Base-by-base conservation (phyloP, 495 filamentous ascomycete genomes). In the Penicillium verhagenii region DNA sequence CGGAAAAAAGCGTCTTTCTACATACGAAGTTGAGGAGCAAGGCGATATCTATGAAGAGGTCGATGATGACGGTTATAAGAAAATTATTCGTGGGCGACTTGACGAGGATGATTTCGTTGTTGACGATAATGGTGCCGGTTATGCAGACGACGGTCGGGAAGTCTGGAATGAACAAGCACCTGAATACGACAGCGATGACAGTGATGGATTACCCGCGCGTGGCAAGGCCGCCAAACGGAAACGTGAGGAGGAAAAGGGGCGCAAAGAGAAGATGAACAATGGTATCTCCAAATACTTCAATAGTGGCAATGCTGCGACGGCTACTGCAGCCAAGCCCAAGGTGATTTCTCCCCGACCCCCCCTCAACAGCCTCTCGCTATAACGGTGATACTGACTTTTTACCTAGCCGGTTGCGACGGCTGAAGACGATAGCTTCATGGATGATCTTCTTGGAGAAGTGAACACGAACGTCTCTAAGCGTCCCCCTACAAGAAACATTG, bases 101-200 rank as follows among this genome's bases (percentile, higher is more conserved):
- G 90, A 96, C 66, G 81, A 92, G 65, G 94, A 98, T 67, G 94
- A 98, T 73, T 98, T 98, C 55, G 93, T 98, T 51, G 90, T 98
- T 49, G 90, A 95, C 71, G 89, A 94, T 72, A 92, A 95, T 72
- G 92, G 91, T 47, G 89, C 89, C 56, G 90, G 91, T 23, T 98
- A 98, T 67, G 93, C 89, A 47, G 94, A 98, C 65, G 95, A 98
- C 67, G 94, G 94, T 52, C 89, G 94, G 46, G 94, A 98, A 67
- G 94, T 96, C 42, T 98, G 94, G 95, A 91, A 95, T 52, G 83
- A 88, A 57, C 80, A 73, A 18, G 72, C 61, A 11, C 67, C 53
- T 10, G 60, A 70, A 37, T 86, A 90, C 61, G 78, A 84, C 56
- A 85, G 85, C 58, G 77, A 74, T 28, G 79, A 78, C 6, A 90